Evolutionary conservation across 169 alveolate genomes (phyloP).

Genomic region (Eimeria acervulina): DNA sequence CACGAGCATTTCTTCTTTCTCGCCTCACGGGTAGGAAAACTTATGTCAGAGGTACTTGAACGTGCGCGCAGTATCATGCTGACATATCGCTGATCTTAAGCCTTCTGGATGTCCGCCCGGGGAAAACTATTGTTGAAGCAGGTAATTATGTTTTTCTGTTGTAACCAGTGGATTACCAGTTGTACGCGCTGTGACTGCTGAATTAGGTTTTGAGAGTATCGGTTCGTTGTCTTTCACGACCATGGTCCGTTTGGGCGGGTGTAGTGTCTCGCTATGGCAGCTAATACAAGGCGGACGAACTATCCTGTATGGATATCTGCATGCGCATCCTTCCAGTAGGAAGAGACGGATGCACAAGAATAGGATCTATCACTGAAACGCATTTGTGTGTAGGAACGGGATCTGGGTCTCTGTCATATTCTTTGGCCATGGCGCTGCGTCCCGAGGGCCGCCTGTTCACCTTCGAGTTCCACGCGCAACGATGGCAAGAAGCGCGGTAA

Average conservation of each 20-base stretch:
- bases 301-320: background rate
- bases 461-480: slow-evolving; percentile 89
- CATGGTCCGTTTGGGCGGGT: background rate
- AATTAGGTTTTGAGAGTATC: background rate
- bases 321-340: background rate
- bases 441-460: slow-evolving; percentile 91
- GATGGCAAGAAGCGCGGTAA: slow-evolving; percentile 89
- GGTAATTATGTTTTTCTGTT: slow-evolving; percentile 80
- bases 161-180: background rate
- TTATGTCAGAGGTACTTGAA: background rate
- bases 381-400: slow-evolving; percentile 87
- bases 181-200: background rate
- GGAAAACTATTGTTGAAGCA: slow-evolving; percentile 90
- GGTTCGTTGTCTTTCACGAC: background rate
- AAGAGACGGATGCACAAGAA: background rate
- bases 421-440: slow-evolving; percentile 87
- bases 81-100: slow-evolving; percentile 90
- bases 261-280: background rate
- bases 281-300: background rate
- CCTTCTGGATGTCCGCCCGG: slow-evolving; percentile 90
- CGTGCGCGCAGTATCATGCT: slow-evolving; percentile 87
- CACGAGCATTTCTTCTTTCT: slow-evolving; percentile 73
- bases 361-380: too few species aligned
- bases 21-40: background rate
- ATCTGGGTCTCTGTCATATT: slow-evolving; percentile 90